Evolutionary conservation across 257 asterid species (phyloP), one percentile per base, ranked within the genome.

Genomic region (Solanum okadae): DNA sequence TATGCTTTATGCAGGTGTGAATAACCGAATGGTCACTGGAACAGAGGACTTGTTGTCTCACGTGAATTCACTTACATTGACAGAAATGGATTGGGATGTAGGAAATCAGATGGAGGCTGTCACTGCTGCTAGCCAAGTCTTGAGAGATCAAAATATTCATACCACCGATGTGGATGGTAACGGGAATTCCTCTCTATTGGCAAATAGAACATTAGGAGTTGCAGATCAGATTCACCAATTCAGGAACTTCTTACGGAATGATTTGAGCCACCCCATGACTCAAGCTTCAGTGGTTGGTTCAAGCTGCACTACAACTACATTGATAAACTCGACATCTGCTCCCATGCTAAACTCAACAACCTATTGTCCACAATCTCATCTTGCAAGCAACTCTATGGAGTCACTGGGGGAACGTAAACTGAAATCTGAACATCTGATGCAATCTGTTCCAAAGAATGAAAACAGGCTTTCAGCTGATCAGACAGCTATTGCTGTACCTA

Each of bases 341-440:
- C 96, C 98, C 35, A 91, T 91, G 95, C 90, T 94, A 87, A 94
- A 92, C 89, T 94, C 99, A 73, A 93, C 98, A 34, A 94, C 98
- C 73, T 92, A 93, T 92, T 90, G 91, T 91, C 92, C 93, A 14
- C 95, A 94, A 88, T 90, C 93, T 88, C 93, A 90, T 88, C 90
- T 91, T 81, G 89, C 34, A 18, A 90, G 88, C 27, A 90, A 83
- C 56, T 86, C 93, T 63, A 40, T 83, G 35, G 93, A 90, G 75
- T 87, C 91, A n/a, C 78, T 83, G 71, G 91, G 89, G 86, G 93
- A 91, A 84, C 86, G 38, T 72, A 93, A 94, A 86, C 89, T 56
- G 68, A 88, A 89, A 52, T 75, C 82, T 90, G 91, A 79, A 18
- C 92, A 91, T 67, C 84, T 46, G 70, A 87, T 87, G 88, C 93